A percentile compares a stretch with the other conserved stretches of the same genome.
phyloP scores from a whole-genome alignment of 140 eudicot genomes.

The Cichorium intybus region DNA sequence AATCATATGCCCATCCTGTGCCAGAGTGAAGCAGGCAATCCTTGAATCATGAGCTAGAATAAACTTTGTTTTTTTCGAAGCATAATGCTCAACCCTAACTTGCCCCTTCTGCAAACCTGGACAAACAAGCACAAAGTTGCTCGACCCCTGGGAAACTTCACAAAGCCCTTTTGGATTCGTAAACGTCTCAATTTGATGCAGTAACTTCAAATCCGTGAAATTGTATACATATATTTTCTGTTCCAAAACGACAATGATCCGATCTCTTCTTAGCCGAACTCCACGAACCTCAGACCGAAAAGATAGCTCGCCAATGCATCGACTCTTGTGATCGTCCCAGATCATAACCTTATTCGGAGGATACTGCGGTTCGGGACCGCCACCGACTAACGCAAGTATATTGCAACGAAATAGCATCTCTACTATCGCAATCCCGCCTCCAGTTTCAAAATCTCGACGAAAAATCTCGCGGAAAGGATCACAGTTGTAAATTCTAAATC shows the following conservation, averaged over 20 bases:
- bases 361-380: conserved; percentile 83
- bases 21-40: conserved; percentile 70
- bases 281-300: conserved; percentile 84
- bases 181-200: conserved; percentile 85
- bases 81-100: conserved; percentile 72
- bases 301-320: conserved; percentile 81
- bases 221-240: conserved; percentile 79
- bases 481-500: conserved; percentile 76
- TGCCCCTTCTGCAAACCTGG: conserved; percentile 88
- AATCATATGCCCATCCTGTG: conserved; percentile 71
- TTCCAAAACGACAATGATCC: conserved; percentile 80
- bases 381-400: conserved; percentile 87
- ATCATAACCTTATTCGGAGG: conserved; percentile 84
- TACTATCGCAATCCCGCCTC: conserved; percentile 75
- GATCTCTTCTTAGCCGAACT: conserved; percentile 67
- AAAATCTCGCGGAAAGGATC: conserved; percentile 83
- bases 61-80: conserved; percentile 59
- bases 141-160: conserved; percentile 67
- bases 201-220: conserved; percentile 69
- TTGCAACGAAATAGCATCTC: conserved; percentile 91
- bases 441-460: conserved; percentile 71
- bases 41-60: conserved; percentile 89
- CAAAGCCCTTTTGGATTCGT: conserved; percentile 87
- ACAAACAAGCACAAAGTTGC: conserved; percentile 70
- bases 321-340: conserved; percentile 89